Base-by-base conservation (phyloP, 2,329 filamentous ascomycete species). In the Colletotrichum gigasporum region DNA sequence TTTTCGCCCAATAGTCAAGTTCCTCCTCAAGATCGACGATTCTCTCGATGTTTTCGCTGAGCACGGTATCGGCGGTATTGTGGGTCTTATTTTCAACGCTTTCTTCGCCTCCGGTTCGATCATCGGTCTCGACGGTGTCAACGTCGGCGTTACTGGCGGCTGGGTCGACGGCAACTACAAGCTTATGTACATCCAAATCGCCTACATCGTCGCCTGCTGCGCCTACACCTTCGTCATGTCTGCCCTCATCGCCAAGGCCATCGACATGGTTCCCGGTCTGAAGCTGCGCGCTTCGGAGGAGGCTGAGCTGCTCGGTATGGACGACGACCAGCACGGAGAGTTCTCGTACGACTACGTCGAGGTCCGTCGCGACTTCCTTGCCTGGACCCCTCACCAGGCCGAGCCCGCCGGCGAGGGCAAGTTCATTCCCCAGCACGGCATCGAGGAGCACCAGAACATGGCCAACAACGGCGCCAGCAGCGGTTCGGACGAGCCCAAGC, bases 331-430 rank as follows among this genome's bases (percentile, higher is more conserved):
- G 80, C 91, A 95, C 71, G 92, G 92, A 78, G 92, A 96, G 79
- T 96, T 95, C 75, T 92, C 92, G 11, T 95, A 95, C 82, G 92
- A 96, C 77, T 96, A 95, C 76, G 92, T 96, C 69, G 92, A 96
- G 84, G 91, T 95, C 63, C 90, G 92, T 74, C 89, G 92, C 72
- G 92, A 96, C 79, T 96, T 94, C 83, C 87, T 96, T 37, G 92
- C 92, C 63, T 96, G 92, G 92, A 94, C 91, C 28, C 92, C 92
- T 1, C 88, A 90, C 32, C 90, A 90, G 73, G 83, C 82, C 66
- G 88, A 91, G 69, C 90, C 88, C 24, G 82, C 84, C 51, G 77
- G 83, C 62, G 80, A 85, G 67, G 87, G 88, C 65, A 79, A 84
- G 30, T 76, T 85, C 59, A 80, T 90, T 55, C 90, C 91, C 14